Evolutionary conservation across 805 yeast genomes (phyloP).

Genomic region (Barnettozyma pratensis): DNA sequence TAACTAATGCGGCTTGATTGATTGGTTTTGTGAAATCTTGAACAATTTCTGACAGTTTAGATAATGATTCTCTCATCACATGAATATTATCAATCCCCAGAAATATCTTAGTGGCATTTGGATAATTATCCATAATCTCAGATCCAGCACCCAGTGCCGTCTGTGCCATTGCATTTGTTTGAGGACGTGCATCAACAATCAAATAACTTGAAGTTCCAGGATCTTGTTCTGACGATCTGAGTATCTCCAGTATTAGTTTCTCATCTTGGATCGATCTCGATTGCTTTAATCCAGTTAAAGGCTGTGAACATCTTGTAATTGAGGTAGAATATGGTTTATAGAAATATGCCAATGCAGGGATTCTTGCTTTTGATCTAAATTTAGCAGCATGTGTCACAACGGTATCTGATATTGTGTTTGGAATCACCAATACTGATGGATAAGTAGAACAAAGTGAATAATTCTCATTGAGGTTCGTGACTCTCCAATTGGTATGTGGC

Average conservation of each 20-base stretch:
- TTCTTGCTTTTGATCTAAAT: constrained; percentile 77
- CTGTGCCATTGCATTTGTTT: constrained; percentile 94
- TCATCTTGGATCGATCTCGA: constrained; percentile 91
- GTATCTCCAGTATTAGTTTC: constrained; percentile 67
- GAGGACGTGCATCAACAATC: constrained; percentile 87
- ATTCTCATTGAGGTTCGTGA: constrained; percentile 56
- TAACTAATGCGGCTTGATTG: constrained; percentile 51
- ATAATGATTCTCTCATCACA: constrained; percentile 83
- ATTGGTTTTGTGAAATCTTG: constrained; percentile 52
- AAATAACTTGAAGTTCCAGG: constrained; percentile 49
- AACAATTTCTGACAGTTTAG: constrained; percentile 56
- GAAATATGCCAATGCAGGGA: constrained; percentile 78
- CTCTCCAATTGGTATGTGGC: constrained; percentile 52
- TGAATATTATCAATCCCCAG: constrained; percentile 94
- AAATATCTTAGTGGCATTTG: constrained; percentile 63
- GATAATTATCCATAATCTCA: constrained; percentile 85
- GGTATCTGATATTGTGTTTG: constrained; percentile 73
- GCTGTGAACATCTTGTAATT: constrained; percentile 88
- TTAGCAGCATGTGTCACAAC: constrained; percentile 79
- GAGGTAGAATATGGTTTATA: constrained; percentile 67
- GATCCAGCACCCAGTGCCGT: constrained; percentile 98
- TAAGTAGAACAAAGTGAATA: constrained; percentile 72
- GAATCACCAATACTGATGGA: constrained; percentile 65
- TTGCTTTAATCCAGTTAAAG: constrained; percentile 85
- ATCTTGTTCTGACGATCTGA: constrained; percentile 43